Evolutionary conservation across 1,139 yeast species (phyloP).

Genomic region (Nakaseomyces kungkrabaensis): DNA sequence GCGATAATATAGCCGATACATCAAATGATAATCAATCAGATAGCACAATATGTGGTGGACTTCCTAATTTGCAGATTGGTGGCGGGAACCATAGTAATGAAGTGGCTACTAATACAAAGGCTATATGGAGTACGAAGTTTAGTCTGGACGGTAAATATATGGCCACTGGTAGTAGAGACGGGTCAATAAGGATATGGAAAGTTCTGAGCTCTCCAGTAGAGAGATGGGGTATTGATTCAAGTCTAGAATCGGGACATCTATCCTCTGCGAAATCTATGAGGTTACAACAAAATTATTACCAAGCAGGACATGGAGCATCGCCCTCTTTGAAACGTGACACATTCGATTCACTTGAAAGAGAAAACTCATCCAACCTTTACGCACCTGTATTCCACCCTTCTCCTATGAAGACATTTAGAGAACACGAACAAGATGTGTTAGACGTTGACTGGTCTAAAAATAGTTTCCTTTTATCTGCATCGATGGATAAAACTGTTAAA

Average conservation of each 20-base stretch:
- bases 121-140: slow-evolving; percentile 66
- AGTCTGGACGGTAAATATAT: slow-evolving; percentile 70
- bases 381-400: slow-evolving; percentile 77
- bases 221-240: slow-evolving; percentile 35
- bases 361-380: slow-evolving; percentile 23
- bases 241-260: slow-evolving; percentile 7
- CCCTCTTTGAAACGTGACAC: background rate
- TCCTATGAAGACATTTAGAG: slow-evolving; percentile 53
- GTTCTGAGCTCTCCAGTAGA: slow-evolving; percentile 64
- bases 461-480: slow-evolving; percentile 67
- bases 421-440: slow-evolving; percentile 62
- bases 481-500: slow-evolving; percentile 77
- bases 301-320: background rate
- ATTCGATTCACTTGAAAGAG: slow-evolving; percentile 3
- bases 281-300: slow-evolving; percentile 4
- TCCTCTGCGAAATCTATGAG: slow-evolving; percentile 5
- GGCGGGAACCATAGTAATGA: background rate
- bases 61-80: background rate
- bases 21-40: background rate
- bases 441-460: slow-evolving; percentile 85
- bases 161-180: slow-evolving; percentile 77
- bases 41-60: background rate
- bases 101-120: slow-evolving; percentile 27
- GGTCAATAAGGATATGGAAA: slow-evolving; percentile 63
- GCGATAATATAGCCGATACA: background rate